Evolutionary conservation across 2,329 filamentous ascomycete genomes (phyloP).

Genomic region (Didymella exigua): DNA sequence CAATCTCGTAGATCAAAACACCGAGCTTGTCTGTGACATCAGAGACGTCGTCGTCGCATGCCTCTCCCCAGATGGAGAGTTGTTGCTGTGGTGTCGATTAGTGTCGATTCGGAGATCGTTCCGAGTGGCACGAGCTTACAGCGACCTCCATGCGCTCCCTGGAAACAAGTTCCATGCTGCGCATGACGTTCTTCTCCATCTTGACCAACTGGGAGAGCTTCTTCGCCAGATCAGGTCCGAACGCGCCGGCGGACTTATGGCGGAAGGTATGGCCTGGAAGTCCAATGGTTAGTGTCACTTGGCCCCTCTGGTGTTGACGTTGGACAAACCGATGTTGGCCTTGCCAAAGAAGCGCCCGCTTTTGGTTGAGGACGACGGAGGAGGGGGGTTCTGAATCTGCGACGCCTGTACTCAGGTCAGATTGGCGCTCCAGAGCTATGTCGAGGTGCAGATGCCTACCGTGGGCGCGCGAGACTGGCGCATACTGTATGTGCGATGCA

Average conservation of each 20-base stretch:
- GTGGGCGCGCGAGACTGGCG: conserved; percentile 95
- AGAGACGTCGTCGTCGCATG: conserved; percentile 94
- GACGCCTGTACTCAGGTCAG: conserved; percentile 62
- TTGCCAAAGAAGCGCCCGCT: conserved; percentile 86
- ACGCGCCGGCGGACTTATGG: conserved; percentile 75
- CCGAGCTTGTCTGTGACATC: conserved; percentile 99
- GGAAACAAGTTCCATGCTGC: conserved; percentile 92
- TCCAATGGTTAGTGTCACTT: neutral
- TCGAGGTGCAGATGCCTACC: conserved; percentile 8
- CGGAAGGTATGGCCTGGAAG: conserved; percentile 70
- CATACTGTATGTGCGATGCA: conserved; percentile 92
- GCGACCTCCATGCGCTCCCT: conserved; percentile 98
- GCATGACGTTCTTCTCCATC: conserved; percentile 99
- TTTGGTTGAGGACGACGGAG: conserved; percentile 90
- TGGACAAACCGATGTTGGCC: conserved; percentile 73
- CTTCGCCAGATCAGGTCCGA: conserved; percentile 88
- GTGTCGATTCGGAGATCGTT: conserved; percentile 13
- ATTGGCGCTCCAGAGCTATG: neutral
- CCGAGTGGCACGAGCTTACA: conserved; percentile 63
- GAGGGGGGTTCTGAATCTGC: conserved; percentile 87
- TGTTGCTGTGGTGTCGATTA: conserved; percentile 72
- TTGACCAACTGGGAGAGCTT: conserved; percentile 98
- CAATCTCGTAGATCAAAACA: conserved; percentile 96
- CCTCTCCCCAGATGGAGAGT: conserved; percentile 97
- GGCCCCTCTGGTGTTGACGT: conserved; percentile 1